These are phyloP conservation scores for Lagenidium sp. DNA, from an alignment of 352 stramenopile genomes.

Conservation along the genomic window DNA sequence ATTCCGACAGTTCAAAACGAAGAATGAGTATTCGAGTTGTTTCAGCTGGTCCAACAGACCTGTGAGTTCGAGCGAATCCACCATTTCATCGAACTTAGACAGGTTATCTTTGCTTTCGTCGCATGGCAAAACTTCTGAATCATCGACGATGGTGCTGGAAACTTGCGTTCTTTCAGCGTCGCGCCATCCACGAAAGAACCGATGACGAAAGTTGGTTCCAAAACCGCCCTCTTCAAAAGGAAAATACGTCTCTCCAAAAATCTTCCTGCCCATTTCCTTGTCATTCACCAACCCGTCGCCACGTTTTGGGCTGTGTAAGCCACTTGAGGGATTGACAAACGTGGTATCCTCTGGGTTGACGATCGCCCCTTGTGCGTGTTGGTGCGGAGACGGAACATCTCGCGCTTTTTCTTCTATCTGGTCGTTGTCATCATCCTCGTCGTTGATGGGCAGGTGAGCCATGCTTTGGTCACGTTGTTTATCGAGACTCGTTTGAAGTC, in stretches of 20 bases:
- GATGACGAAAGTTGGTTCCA: slow-evolving; percentile 32
- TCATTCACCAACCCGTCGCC: slow-evolving; percentile 54
- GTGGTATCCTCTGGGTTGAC: too few relatives aligned
- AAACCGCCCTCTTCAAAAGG: slow-evolving; percentile 76
- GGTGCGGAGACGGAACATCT: background rate
- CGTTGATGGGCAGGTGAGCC: slow-evolving; percentile 30
- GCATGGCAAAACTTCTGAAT: too few relatives aligned
- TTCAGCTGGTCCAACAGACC: slow-evolving; percentile 7
- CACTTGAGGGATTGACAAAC: background rate
- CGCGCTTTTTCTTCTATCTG: background rate
- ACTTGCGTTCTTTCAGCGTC: background rate
- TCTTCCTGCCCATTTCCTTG: slow-evolving; percentile 74
- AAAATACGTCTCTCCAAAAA: slow-evolving; percentile 85
- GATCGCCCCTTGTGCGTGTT: background rate
- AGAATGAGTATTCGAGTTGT: slow-evolving; percentile 5
- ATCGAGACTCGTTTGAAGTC: slow-evolving; percentile 65
- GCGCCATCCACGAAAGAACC: slow-evolving; percentile 16
- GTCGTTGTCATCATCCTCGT: slow-evolving; percentile 78
- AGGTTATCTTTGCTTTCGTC: too few relatives aligned
- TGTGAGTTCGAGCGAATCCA: slow-evolving; percentile 7
- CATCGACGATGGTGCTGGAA: background rate
- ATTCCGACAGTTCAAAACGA: slow-evolving; percentile 5
- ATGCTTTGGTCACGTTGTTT: slow-evolving; percentile 41
- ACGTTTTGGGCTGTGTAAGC: too few relatives aligned
- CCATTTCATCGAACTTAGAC: background rate